These are phyloP conservation scores for Nemania bipapillata DNA, from an alignment of 2,329 filamentous ascomycete species.

Conservation along the genomic window DNA sequence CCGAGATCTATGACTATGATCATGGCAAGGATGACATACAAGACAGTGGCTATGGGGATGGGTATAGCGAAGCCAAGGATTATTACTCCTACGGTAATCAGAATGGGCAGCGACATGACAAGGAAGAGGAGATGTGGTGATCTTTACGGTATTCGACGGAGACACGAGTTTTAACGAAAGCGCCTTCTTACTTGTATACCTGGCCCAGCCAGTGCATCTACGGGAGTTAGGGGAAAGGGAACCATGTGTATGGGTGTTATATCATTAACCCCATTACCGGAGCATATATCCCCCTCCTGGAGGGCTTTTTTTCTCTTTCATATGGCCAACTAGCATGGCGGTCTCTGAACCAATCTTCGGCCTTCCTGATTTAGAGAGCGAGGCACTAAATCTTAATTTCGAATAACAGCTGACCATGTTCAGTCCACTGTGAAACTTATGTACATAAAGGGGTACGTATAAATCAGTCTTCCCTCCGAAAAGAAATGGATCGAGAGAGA, in stretches of 20 bases:
- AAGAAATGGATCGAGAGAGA: not conserved
- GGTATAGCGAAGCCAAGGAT: constrained; percentile 49
- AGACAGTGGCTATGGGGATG: constrained; percentile 51
- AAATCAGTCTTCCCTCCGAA: not conserved
- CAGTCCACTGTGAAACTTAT: not conserved
- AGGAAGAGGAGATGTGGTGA: constrained; percentile 60
- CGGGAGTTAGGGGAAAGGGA: constrained; percentile 39
- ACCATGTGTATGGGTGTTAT: constrained; percentile 25
- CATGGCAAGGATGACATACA: constrained; percentile 59
- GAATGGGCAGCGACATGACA: constrained; percentile 47
- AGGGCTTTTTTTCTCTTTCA: constrained; percentile 20
- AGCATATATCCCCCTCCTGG: constrained; percentile 28
- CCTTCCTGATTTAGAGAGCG: constrained; percentile 25
- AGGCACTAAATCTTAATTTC: constrained; percentile 12
- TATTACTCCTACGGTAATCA: constrained; percentile 48
- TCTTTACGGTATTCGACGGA: constrained; percentile 33
- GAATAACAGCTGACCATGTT: not conserved
- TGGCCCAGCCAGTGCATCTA: constrained; percentile 41
- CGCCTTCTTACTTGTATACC: constrained; percentile 39
- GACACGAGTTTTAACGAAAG: constrained; percentile 35
- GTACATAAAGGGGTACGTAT: constrained; percentile 4
- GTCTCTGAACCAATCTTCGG: constrained; percentile 6
- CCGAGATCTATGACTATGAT: constrained; percentile 65
- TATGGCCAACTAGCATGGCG: constrained; percentile 26
- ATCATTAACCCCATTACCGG: constrained; percentile 20